Evolutionary conservation across 106 monocot species (phyloP).

Genomic region (Hemerocallis citrina): DNA sequence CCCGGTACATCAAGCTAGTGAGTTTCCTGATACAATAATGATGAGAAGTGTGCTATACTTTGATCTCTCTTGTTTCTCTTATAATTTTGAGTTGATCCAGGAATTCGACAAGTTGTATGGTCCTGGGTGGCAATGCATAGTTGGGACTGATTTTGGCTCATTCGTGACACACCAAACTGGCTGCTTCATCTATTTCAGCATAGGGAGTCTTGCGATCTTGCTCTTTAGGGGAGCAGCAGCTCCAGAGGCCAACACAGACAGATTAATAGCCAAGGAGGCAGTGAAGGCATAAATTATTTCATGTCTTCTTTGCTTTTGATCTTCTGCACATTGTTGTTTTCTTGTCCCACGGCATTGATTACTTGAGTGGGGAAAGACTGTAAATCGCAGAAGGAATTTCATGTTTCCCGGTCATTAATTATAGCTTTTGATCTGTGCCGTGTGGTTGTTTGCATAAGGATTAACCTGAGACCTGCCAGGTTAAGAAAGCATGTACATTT

Average conservation of each 20-base stretch:
- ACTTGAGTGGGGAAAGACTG: background rate
- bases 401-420: too few relatives aligned
- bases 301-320: background rate
- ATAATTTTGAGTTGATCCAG: conserved; percentile 9
- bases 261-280: background rate
- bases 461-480: too few relatives aligned
- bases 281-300: conserved; percentile 4
- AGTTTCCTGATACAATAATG: background rate
- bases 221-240: conserved; percentile 25
- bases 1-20: conserved; percentile 41
- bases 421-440: too few relatives aligned
- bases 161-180: conserved; percentile 38
- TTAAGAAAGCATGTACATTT: too few relatives aligned
- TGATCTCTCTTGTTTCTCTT: background rate
- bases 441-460: too few relatives aligned
- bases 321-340: too few relatives aligned
- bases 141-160: conserved; percentile 39
- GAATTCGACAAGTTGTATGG: conserved; percentile 30
- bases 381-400: background rate
- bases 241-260: background rate
- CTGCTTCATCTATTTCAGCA: conserved; percentile 35
- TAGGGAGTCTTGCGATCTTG: conserved; percentile 32
- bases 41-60: background rate
- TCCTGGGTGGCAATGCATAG: conserved; percentile 36
- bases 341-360: background rate